Percentiles rank a stretch among this genome's conserved stretches.
Conservation (phyloP, 108 stramenopile genomes). For the Pseudonitzschia multiseries region DNA sequence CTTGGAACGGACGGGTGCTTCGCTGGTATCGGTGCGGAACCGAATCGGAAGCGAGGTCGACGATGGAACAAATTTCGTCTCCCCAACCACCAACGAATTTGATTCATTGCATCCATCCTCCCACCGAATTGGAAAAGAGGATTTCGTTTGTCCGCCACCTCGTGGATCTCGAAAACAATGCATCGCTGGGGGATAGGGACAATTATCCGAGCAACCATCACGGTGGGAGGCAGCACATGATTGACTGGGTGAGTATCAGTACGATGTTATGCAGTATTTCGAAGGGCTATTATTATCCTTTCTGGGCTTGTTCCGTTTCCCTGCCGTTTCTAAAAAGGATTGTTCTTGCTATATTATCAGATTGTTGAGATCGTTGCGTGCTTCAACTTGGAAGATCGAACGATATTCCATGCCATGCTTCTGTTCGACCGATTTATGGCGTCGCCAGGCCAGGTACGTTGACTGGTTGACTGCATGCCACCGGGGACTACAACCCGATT, state of each 20-base stretch:
- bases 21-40: slow-evolving; percentile 2
- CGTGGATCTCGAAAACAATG: slow-evolving; percentile 1
- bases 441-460: slow-evolving; percentile 15
- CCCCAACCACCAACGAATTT: neutral
- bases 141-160: slow-evolving; percentile 2
- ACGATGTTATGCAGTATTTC: no score
- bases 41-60: slow-evolving; percentile 2
- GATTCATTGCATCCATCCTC: no score
- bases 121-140: neutral
- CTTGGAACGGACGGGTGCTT: slow-evolving; percentile 9
- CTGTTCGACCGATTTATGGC: slow-evolving; percentile 31
- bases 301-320: neutral
- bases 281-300: neutral
- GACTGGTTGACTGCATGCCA: neutral
- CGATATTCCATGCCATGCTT: slow-evolving; percentile 37
- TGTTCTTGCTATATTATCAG: neutral
- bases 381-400: slow-evolving; percentile 28
- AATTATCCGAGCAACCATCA: neutral
- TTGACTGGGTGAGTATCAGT: slow-evolving; percentile 39
- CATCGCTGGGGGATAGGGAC: slow-evolving; percentile 2
- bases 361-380: slow-evolving; percentile 31
- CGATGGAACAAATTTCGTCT: slow-evolving; percentile 7
- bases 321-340: neutral
- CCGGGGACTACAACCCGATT: neutral
- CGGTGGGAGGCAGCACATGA: slow-evolving; percentile 17